phyloP scores from a whole-genome alignment of 495 filamentous ascomycete genomes.

The Cercophora newfieldiana region DNA sequence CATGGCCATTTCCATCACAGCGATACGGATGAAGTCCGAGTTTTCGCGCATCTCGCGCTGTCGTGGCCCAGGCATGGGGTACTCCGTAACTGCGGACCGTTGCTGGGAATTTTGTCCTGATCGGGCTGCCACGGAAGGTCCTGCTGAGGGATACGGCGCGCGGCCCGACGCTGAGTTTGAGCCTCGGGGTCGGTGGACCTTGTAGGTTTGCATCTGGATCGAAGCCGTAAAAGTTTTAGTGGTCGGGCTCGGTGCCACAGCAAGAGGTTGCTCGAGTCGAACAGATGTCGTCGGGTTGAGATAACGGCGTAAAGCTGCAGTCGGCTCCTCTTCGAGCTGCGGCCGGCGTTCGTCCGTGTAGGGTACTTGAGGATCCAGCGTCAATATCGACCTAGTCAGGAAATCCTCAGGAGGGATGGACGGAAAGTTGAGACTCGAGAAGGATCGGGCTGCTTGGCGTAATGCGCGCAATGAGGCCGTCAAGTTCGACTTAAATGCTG shows the following conservation, averaged over 20 bases:
- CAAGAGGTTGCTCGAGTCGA: conserved; percentile 59
- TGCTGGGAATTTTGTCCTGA: conserved; percentile 31
- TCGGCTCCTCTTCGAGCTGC: conserved; percentile 70
- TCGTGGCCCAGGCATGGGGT: conserved; percentile 53
- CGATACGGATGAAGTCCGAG: conserved; percentile 87
- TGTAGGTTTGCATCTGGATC: conserved; percentile 87
- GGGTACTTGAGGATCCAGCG: conserved; percentile 68
- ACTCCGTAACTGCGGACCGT: conserved; percentile 33
- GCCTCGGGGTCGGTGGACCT: conserved; percentile 48
- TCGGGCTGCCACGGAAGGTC: conserved; percentile 45
- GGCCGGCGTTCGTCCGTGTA: conserved; percentile 90
- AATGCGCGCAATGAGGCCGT: conserved; percentile 88
- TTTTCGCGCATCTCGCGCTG: conserved; percentile 93
- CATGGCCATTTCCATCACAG: conserved; percentile 98
- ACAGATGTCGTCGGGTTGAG: conserved; percentile 78
- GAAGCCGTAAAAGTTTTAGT: conserved; percentile 62
- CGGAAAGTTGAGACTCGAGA: conserved; percentile 72
- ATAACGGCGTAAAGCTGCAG: conserved; percentile 86
- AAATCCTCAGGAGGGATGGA: conserved; percentile 84
- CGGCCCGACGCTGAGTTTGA: conserved; percentile 40
- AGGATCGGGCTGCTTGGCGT: conserved; percentile 78
- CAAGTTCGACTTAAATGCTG: conserved; percentile 86
- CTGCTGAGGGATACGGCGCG: conserved; percentile 30
- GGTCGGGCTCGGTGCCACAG: conserved; percentile 31
- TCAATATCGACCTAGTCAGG: conserved; percentile 80